phyloP scores from a whole-genome alignment of 2,329 filamentous ascomycete species.

The Hypoxylon sp. region DNA sequence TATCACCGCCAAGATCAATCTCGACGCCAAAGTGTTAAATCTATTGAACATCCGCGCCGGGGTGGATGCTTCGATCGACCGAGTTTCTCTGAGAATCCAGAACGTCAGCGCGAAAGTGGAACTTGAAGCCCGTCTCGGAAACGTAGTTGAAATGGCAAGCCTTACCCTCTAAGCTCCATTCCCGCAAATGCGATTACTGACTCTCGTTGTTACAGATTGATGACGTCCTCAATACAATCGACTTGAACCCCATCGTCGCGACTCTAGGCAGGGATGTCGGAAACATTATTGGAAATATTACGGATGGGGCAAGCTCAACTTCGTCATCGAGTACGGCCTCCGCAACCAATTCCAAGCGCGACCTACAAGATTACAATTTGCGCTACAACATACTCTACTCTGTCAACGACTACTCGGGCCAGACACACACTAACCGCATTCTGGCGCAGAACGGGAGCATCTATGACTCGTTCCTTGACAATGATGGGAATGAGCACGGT shows the following conservation, averaged over 20 bases:
- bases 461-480: slow-evolving; percentile 68
- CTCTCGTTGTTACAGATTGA: slow-evolving; percentile 63
- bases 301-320: slow-evolving; percentile 49
- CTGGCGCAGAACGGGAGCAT: slow-evolving; percentile 69
- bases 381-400: slow-evolving; percentile 72
- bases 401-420: slow-evolving; percentile 71
- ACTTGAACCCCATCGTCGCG: slow-evolving; percentile 72
- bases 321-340: slow-evolving; percentile 49
- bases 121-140: slow-evolving; percentile 72
- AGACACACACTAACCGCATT: slow-evolving; percentile 70
- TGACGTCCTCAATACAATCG: slow-evolving; percentile 70
- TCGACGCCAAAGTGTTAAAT: slow-evolving; percentile 71
- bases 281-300: slow-evolving; percentile 63
- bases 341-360: slow-evolving; percentile 45
- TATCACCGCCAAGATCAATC: slow-evolving; percentile 72
- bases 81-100: slow-evolving; percentile 69
- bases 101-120: slow-evolving; percentile 71
- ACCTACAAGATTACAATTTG: slow-evolving; percentile 61
- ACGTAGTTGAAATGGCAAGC: slow-evolving; percentile 62
- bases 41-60: slow-evolving; percentile 73
- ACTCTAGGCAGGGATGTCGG: slow-evolving; percentile 67
- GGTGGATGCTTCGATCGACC: slow-evolving; percentile 71
- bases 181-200: neutral
- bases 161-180: neutral
- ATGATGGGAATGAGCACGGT: slow-evolving; percentile 64